Conservation (phyloP, 148 eudicot genomes). For the Chenopodium berlandieri region DNA sequence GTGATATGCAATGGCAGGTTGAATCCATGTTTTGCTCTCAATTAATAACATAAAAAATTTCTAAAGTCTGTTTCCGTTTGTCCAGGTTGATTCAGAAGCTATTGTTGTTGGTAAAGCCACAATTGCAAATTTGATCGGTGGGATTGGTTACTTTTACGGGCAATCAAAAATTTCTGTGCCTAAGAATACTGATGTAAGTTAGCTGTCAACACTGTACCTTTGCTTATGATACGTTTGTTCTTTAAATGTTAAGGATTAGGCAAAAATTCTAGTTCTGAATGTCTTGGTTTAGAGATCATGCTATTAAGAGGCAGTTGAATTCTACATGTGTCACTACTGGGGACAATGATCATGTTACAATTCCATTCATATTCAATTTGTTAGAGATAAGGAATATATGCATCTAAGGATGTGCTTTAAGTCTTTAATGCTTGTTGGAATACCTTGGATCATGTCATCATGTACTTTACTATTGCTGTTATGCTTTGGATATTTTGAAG, state of each 20-base stretch:
- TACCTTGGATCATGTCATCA: neutral
- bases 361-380: neutral
- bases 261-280: neutral
- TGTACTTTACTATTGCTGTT: neutral
- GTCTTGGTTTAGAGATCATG: neutral
- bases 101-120: conserved; percentile 72
- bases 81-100: conserved; percentile 66
- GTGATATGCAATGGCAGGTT: conserved; percentile 10
- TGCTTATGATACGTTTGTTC: neutral
- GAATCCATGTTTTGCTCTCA: neutral
- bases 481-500: neutral
- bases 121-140: conserved; percentile 82
- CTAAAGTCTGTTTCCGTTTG: conserved; percentile 11
- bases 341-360: neutral
- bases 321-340: neutral
- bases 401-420: neutral
- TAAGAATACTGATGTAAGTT: conserved; percentile 56
- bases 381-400: neutral
- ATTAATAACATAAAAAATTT: neutral
- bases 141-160: conserved; percentile 97
- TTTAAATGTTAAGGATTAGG: neutral
- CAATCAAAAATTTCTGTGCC: conserved; percentile 87
- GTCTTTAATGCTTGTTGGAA: neutral
- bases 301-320: neutral
- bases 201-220: neutral